Evolutionary conservation across 2,329 filamentous ascomycete species (phyloP), one percentile per base, ranked within the genome.

Genomic region (Epichloe festucae): DNA sequence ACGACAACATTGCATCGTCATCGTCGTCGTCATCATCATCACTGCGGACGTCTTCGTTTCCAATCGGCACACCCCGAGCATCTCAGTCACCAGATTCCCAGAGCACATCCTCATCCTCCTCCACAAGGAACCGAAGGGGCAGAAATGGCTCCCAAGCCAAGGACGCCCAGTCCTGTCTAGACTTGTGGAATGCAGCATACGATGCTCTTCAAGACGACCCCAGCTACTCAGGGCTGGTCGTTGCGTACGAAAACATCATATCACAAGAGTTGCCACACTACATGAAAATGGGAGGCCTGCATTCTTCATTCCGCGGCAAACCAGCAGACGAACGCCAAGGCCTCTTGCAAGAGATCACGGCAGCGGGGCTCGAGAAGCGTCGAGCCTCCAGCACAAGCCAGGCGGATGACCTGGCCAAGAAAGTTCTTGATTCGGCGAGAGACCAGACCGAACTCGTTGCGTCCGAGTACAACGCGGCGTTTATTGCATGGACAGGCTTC

Each of bases 161-260:
- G 44, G 39, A 53, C 21, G 43, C 52, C 5, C 52, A 50, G 11
- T 27, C 62, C 5, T 43, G 61, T 19, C 54, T 65, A 39, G 58
- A 60, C 21, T 57, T 68, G 14, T 69, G 67, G 67, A 66, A 64
- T 46, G 50, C 60, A 15, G 66, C 64, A 4, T 69, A 69, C 49
- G 62, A 67, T 46, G 48, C 55, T 1, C 58, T 69, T 14, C 60
- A 65, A 34, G 59, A 63, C 45, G 60, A 62, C 11, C 55, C 58
- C 12, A 56, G 57, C 34, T 63, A 63, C 12, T 51, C 60, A 6
- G 62, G 59, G 7, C 61, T 69, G 10, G 65, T 67, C 3, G 53
- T 63, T 11, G 62, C 65, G 3, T 69, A 69, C 54, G 67, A 69
- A 53, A 60, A 56, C 49, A 68, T 69, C 46, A 57, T 69, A 44